Evolutionary conservation across 2,329 filamentous ascomycete species (phyloP).

Genomic region (Sordariomycetes sp.): DNA sequence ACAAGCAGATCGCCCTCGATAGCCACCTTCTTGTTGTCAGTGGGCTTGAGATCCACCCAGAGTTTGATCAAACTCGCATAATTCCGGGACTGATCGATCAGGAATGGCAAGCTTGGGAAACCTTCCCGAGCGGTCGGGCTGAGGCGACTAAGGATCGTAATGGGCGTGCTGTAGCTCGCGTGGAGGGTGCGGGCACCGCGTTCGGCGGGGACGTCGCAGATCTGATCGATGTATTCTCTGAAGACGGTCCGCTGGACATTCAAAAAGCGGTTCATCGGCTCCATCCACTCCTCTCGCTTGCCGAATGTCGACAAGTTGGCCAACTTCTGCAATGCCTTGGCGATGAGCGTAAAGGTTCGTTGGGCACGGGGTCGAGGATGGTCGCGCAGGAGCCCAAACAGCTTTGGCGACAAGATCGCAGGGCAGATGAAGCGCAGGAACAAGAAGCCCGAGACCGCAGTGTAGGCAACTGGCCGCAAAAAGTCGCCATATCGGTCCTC

Average conservation of each 20-base stretch:
- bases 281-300: conserved; percentile 97
- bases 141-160: conserved; percentile 78
- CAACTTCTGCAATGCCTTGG: conserved; percentile 83
- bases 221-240: conserved; percentile 76
- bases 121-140: conserved; percentile 78
- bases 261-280: conserved; percentile 91
- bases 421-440: conserved; percentile 95
- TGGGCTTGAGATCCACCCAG: conserved; percentile 54
- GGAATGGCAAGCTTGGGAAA: conserved; percentile 84
- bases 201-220: conserved; percentile 75
- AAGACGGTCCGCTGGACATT: conserved; percentile 67
- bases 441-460: conserved; percentile 88
- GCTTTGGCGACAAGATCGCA: conserved; percentile 88
- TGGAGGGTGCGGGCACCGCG: conserved; percentile 56
- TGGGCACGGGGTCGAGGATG: conserved; percentile 77
- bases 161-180: conserved; percentile 84
- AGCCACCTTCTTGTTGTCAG: conserved; percentile 22
- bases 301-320: conserved; percentile 88
- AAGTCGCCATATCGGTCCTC: conserved; percentile 94
- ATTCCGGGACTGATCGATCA: conserved; percentile 81
- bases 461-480: conserved; percentile 80
- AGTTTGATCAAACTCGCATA: conserved; percentile 76
- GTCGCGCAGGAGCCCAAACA: conserved; percentile 78
- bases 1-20: conserved; percentile 40
- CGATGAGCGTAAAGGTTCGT: conserved; percentile 82